Evolutionary conservation across 495 filamentous ascomycete species (phyloP).

Genomic region (Penicillium lividum): DNA sequence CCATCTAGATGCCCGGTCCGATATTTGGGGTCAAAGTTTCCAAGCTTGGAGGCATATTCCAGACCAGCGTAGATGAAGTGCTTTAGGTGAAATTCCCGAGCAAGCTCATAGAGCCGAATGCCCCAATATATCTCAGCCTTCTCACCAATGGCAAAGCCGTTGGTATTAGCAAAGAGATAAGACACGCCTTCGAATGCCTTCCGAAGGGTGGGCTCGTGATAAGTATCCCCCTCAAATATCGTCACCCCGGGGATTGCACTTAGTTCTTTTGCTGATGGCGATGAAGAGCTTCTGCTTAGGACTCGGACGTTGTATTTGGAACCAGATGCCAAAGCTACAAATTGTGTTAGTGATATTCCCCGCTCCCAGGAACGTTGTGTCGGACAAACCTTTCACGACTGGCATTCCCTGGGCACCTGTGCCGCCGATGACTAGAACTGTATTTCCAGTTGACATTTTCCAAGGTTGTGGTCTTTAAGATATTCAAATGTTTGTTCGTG

Average conservation of each 20-base stretch:
- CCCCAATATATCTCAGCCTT: constrained; percentile 57
- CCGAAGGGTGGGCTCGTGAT: constrained; percentile 45
- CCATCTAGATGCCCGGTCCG: constrained; percentile 55
- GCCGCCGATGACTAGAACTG: constrained; percentile 13
- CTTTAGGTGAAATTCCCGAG: constrained; percentile 48
- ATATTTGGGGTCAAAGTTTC: constrained; percentile 36
- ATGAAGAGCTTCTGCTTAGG: constrained; percentile 48
- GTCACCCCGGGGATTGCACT: constrained; percentile 40
- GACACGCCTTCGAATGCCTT: constrained; percentile 41
- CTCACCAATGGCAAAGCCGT: constrained; percentile 55
- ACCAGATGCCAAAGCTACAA: constrained; percentile 33
- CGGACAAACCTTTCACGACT: constrained; percentile 3
- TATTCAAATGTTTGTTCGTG: background rate
- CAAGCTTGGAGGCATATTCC: constrained; percentile 33
- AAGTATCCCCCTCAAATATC: constrained; percentile 46
- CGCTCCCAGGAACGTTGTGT: background rate
- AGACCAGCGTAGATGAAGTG: constrained; percentile 55
- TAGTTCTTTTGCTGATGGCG: constrained; percentile 40
- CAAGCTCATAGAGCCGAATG: constrained; percentile 56
- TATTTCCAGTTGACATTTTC: background rate
- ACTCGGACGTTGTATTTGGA: constrained; percentile 48
- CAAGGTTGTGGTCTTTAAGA: too few species aligned
- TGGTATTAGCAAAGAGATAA: constrained; percentile 55
- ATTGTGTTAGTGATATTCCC: background rate
- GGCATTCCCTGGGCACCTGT: constrained; percentile 15